phyloP scores from a whole-genome alignment of 768 basidiomycete genomes.

The Mycena polygramma region DNA sequence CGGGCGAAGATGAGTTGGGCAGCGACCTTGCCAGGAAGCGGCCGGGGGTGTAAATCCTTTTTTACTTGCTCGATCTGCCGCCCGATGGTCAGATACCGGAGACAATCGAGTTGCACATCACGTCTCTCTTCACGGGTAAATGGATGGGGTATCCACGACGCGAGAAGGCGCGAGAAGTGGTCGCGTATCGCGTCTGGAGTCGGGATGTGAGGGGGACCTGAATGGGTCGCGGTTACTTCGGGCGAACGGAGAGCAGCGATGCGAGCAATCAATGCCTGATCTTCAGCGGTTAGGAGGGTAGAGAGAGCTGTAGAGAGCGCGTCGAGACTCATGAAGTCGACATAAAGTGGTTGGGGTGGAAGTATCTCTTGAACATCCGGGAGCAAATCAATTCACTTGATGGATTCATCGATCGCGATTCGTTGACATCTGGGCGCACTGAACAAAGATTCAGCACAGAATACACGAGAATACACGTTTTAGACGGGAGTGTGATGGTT shows the following conservation, averaged over 20 bases:
- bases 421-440: no score
- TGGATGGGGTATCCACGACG: constrained; percentile 33
- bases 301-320: no score
- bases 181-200: not conserved
- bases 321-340: no score
- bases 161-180: constrained; percentile 45
- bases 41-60: constrained; percentile 34
- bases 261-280: constrained; percentile 25
- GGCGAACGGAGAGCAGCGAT: constrained; percentile 18
- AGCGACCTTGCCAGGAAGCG: constrained; percentile 29
- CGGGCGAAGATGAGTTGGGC: constrained; percentile 39
- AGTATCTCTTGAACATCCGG: no score
- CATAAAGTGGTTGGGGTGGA: no score
- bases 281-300: constrained; percentile 14
- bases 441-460: no score
- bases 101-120: constrained; percentile 26
- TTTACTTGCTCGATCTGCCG: constrained; percentile 35
- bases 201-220: constrained; percentile 4
- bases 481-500: no score
- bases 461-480: no score
- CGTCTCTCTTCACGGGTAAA: constrained; percentile 34
- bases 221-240: constrained; percentile 14
- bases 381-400: no score
- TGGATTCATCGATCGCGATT: no score
- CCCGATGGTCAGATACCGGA: constrained; percentile 34